phyloP scores from a whole-genome alignment of 257 asterid genomes.

The Primulina huaijiensis region DNA sequence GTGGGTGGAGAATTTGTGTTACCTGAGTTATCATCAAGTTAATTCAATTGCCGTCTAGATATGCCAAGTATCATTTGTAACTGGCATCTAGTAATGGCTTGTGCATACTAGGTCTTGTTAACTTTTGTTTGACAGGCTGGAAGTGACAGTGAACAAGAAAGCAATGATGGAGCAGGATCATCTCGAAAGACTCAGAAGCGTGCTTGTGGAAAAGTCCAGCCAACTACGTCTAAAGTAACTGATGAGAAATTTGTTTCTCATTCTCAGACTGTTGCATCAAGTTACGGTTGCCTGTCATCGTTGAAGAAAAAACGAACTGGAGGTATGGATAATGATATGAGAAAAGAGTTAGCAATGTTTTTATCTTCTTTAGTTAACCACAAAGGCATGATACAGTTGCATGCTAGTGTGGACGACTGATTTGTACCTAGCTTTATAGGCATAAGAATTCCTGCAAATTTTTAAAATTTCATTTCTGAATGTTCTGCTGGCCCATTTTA shows the following conservation, averaged over 20 bases:
- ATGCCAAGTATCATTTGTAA: not conserved
- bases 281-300: conserved; percentile 52
- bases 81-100: not conserved
- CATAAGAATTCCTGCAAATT: conserved; percentile 10
- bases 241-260: conserved; percentile 42
- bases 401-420: conserved; percentile 8
- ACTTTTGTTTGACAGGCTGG: conserved; percentile 56
- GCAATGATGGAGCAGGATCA: conserved; percentile 77
- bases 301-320: conserved; percentile 84
- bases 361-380: conserved; percentile 4
- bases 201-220: conserved; percentile 64
- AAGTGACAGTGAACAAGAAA: conserved; percentile 55
- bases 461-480: not conserved
- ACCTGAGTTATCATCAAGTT: not conserved
- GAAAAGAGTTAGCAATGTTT: not conserved
- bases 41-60: not conserved
- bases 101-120: not conserved
- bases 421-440: conserved; percentile 8
- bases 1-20: not conserved
- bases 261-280: conserved; percentile 48
- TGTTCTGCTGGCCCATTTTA: not conserved
- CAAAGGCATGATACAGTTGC: conserved; percentile 15
- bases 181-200: conserved; percentile 74
- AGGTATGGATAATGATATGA: conserved; percentile 46
- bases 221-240: conserved; percentile 46